Evolutionary conservation across 179 eudicot genomes (phyloP).

Genomic region (Corrigiola litoralis): DNA sequence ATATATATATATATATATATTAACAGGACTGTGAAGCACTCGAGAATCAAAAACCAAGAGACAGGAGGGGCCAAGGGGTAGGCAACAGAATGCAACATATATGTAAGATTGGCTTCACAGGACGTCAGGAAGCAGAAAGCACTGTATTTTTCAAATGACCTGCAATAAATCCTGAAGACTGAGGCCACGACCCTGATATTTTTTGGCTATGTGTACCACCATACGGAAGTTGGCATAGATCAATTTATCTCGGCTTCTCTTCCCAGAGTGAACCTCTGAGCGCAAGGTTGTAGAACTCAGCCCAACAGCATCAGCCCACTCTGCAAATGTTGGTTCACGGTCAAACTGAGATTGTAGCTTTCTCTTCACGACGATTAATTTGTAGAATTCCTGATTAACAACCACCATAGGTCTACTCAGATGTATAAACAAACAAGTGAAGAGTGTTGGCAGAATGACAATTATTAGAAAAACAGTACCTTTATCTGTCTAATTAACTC

Average conservation of each 20-base stretch:
- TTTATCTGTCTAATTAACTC: conserved; percentile 60
- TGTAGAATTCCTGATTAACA: conserved; percentile 54
- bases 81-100: neutral
- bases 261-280: conserved; percentile 46
- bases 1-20: too few species aligned
- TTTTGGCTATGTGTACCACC: conserved; percentile 93
- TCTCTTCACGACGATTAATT: conserved; percentile 53
- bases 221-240: conserved; percentile 72
- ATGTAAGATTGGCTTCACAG: neutral
- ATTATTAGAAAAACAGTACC: conserved; percentile 28
- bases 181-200: conserved; percentile 78
- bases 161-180: conserved; percentile 76
- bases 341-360: conserved; percentile 59
- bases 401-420: neutral
- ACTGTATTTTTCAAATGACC: conserved; percentile 32
- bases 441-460: neutral
- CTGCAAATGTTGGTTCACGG: conserved; percentile 77
- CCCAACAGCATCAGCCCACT: conserved; percentile 84
- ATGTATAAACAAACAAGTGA: neutral
- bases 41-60: neutral
- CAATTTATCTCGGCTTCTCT: conserved; percentile 62
- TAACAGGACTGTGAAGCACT: neutral
- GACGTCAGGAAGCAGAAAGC: neutral
- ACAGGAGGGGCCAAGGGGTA: neutral
- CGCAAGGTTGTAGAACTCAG: conserved; percentile 52